Base-by-base conservation (phyloP, 2,329 filamentous ascomycete species). In the Ophiocordyceps sinensis region DNA sequence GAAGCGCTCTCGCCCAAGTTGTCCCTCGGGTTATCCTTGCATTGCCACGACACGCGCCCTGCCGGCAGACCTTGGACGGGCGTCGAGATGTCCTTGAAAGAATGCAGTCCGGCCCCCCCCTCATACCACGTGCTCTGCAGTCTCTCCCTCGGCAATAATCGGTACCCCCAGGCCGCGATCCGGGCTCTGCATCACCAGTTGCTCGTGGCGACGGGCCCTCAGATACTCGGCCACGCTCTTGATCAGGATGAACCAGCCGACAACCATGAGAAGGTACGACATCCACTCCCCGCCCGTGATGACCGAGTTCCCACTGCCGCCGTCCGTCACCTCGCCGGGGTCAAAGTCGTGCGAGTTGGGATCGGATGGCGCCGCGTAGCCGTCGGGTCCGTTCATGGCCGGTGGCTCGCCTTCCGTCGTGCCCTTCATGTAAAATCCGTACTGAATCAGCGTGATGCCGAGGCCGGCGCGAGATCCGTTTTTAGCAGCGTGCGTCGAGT, bases 161-260 rank as follows among this genome's bases (percentile, higher is more conserved):
- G 91, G 82, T 34, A 94, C 75, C 15, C 79, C 79, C 40, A 96
- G 67, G 2, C 89, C 88, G 30, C 91, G 74, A 52, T 94, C 88
- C 0, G 91, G 91, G 57, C 86, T 94, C 58, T 94, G 88, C 49
- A 95, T 66, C 5, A 98, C 86, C 39, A 98, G 68, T 59, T 91
- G 85, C 65, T 98, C 91, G 57, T 96, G 91, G 54, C 86, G 73
- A 56, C 89, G 75, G 31, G 87, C 91, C 50, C 80, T 77, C 46
- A 96, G 64, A 57, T 91, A 98, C 58, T 96, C 88, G 52, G 82
- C 87, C 15, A 94, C 78, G n/a, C 87, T 81, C 61, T 88, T 77
- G 56, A 98, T 96, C 46, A 98, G 68, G 47, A 98, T 87, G 56
- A 96, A 96, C 91, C 91, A 98, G 5, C 91, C 91, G 2, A 94